Evolutionary conservation across 1,139 yeast genomes (phyloP).

Genomic region (Protomyces inouyei): DNA sequence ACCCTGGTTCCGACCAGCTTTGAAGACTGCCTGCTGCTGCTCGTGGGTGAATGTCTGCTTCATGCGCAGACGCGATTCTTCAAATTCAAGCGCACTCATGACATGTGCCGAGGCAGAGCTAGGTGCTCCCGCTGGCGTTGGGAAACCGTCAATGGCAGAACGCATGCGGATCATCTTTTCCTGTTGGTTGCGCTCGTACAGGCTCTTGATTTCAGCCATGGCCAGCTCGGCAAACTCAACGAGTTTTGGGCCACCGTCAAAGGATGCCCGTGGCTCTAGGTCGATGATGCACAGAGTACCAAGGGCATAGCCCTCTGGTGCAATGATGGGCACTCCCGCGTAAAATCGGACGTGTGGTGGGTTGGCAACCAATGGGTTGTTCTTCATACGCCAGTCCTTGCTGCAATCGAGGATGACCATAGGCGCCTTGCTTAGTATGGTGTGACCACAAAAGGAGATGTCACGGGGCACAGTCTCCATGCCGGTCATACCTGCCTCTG

Average conservation of each 20-base stretch:
- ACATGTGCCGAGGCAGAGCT: slow-evolving; percentile 1
- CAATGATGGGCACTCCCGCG: slow-evolving; percentile 33
- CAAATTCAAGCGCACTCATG: slow-evolving; percentile 17
- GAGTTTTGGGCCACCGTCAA: slow-evolving; percentile 26
- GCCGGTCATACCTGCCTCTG: slow-evolving; percentile 10
- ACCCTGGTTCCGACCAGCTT: slow-evolving; percentile 26
- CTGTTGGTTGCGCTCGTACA: slow-evolving; percentile 23
- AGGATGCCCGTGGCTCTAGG: slow-evolving; percentile 28
- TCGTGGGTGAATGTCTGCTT: slow-evolving; percentile 23
- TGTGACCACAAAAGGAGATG: slow-evolving; percentile 32
- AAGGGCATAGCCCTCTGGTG: slow-evolving; percentile 29
- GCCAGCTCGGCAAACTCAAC: slow-evolving; percentile 30
- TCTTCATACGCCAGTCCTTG: slow-evolving; percentile 32
- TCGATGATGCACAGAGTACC: slow-evolving; percentile 33
- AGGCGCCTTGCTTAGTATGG: slow-evolving; percentile 30
- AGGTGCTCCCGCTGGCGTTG: slow-evolving; percentile 4
- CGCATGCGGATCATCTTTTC: slow-evolving; percentile 19
- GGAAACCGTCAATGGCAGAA: slow-evolving; percentile 12
- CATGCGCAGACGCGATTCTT: slow-evolving; percentile 13
- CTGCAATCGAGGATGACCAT: slow-evolving; percentile 31
- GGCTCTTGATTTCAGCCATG: slow-evolving; percentile 25
- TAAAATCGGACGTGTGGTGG: slow-evolving; percentile 32
- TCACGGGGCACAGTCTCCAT: slow-evolving; percentile 29
- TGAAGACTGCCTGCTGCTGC: slow-evolving; percentile 26
- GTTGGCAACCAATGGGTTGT: slow-evolving; percentile 31